phyloP scores from a whole-genome alignment of 352 stramenopile species.

The Bremia lactucae region DNA sequence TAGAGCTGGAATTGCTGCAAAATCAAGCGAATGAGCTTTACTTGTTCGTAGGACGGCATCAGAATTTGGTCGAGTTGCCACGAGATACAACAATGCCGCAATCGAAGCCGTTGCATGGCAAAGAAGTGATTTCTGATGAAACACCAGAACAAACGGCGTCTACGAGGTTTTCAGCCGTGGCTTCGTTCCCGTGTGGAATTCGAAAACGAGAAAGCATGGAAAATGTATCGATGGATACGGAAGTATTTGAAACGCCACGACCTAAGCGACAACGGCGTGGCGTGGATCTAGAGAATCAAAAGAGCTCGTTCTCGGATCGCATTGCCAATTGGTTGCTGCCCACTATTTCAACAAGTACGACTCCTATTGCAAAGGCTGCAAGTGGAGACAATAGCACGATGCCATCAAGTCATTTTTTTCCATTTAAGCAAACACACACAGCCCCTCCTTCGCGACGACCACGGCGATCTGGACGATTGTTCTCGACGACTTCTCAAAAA shows the following conservation, averaged over 20 bases:
- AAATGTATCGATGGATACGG: constrained; percentile 13
- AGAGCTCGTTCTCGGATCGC: constrained; percentile 34
- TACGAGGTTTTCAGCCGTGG: constrained; percentile 31
- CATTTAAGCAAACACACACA: constrained; percentile 24
- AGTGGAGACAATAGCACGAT: constrained; percentile 1
- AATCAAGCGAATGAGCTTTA: constrained; percentile 52
- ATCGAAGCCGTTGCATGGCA: constrained; percentile 29
- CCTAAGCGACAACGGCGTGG: constrained; percentile 34
- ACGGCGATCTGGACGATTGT: constrained; percentile 10
- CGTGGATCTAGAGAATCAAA: constrained; percentile 19
- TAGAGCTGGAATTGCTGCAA: constrained; percentile 44
- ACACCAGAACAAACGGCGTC: constrained; percentile 20
- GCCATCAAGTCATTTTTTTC: constrained; percentile 20
- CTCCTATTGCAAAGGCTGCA: constrained; percentile 1
- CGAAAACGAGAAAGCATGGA: constrained; percentile 28
- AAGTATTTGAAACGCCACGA: constrained; percentile 15
- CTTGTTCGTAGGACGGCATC: constrained; percentile 42
- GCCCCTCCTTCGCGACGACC: constrained; percentile 7
- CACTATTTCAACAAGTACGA: constrained; percentile 2
- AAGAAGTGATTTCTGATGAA: constrained; percentile 26
- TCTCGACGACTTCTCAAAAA: constrained; percentile 10
- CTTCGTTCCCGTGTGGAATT: constrained; percentile 22
- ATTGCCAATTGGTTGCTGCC: constrained; percentile 55
- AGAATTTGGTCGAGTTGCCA: constrained; percentile 15
- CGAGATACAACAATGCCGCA: constrained; percentile 1